Percentiles rank a stretch among this genome's conserved stretches.
Evolutionary conservation across 2,329 filamentous ascomycete species (phyloP).

Genomic region (Amphichorda felina): DNA sequence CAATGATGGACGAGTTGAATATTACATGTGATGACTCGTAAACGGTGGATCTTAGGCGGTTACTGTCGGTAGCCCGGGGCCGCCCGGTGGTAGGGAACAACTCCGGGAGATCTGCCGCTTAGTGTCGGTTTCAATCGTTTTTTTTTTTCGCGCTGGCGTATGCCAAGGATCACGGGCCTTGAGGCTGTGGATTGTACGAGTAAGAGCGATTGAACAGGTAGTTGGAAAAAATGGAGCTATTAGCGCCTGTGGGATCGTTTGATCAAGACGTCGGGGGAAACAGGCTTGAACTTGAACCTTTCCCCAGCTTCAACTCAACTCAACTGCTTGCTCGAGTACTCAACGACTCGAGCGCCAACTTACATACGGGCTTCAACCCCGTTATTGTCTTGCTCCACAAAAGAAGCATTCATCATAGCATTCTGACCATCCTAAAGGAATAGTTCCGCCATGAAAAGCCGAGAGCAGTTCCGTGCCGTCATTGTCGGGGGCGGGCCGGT

Average conservation of each 20-base stretch:
- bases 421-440: no score
- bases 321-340: background rate
- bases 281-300: background rate
- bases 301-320: background rate
- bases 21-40: no score
- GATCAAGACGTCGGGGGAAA: background rate
- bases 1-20: no score
- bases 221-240: background rate
- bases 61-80: background rate
- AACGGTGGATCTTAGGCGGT: no score
- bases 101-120: background rate
- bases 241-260: no score
- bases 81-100: background rate
- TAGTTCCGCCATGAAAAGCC: constrained; percentile 7
- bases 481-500: constrained; percentile 3
- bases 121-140: background rate
- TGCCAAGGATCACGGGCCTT: background rate
- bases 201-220: no score
- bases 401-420: no score
- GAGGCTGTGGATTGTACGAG: background rate
- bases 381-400: no score
- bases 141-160: no score
- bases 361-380: background rate
- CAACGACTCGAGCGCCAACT: background rate
- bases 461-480: constrained; percentile 4